A percentile compares a stretch with the other conserved stretches of the same genome.
Evolutionary conservation across 768 basidiomycete species (phyloP).

Genomic region (Mycena crocata): DNA sequence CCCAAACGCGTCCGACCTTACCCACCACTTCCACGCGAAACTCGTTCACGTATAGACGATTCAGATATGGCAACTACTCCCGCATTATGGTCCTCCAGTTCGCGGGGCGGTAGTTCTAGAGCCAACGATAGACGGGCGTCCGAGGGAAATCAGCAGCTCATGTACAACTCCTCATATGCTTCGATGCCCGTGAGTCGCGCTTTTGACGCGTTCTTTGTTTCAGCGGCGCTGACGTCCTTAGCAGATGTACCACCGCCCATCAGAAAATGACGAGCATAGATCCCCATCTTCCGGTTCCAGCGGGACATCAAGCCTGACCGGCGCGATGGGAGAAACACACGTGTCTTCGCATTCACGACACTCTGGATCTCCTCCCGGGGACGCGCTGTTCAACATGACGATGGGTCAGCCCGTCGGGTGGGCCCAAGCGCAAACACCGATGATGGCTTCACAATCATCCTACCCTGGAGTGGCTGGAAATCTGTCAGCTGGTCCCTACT

Average conservation of each 20-base stretch:
- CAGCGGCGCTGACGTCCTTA: conserved; percentile 29
- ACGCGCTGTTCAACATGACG: conserved; percentile 30
- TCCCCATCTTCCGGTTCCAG: conserved; percentile 56
- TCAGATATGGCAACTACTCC: conserved; percentile 50
- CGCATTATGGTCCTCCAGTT: conserved; percentile 43
- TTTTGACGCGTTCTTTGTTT: conserved; percentile 11
- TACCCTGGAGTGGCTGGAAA: conserved; percentile 17
- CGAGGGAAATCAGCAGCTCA: conserved; percentile 50
- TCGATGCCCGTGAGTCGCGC: conserved; percentile 51
- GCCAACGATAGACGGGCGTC: conserved; percentile 49
- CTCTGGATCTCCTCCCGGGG: conserved; percentile 39
- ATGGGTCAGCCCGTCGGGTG: conserved; percentile 26
- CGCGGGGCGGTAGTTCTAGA: conserved; percentile 46
- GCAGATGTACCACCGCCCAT: conserved; percentile 43
- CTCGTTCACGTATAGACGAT: conserved; percentile 45
- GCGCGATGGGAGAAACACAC: conserved; percentile 70
- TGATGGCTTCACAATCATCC: conserved; percentile 18
- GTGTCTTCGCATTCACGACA: conserved; percentile 45
- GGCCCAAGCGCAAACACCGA: conserved; percentile 15
- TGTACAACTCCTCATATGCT: conserved; percentile 33
- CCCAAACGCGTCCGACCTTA: conserved; percentile 53
- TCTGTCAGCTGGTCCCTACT: conserved; percentile 10
- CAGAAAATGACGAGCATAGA: conserved; percentile 40
- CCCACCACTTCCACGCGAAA: conserved; percentile 45
- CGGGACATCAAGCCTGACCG: conserved; percentile 65